Percentiles rank a stretch among this genome's conserved stretches.
These are phyloP conservation scores for Euryodendron excelsum DNA, from an alignment of 148 eudicot species.

Conservation along the genomic window DNA sequence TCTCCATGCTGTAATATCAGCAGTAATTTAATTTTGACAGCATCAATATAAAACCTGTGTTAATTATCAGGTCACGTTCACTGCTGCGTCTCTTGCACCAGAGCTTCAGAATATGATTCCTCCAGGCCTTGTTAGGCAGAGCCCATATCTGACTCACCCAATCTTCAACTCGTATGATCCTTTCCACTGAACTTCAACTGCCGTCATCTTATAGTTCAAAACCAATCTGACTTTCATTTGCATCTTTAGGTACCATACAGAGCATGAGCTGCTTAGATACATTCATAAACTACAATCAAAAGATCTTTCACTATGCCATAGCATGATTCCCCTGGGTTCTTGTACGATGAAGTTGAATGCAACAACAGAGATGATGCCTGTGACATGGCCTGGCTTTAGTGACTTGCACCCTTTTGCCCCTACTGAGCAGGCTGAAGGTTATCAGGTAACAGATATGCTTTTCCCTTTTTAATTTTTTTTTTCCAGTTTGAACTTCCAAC, in stretches of 20 bases:
- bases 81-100: conserved; percentile 83
- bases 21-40: background rate
- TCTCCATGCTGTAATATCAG: background rate
- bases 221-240: conserved; percentile 22
- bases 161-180: conserved; percentile 81
- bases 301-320: conserved; percentile 96
- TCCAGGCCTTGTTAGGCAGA: conserved; percentile 71
- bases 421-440: conserved; percentile 77
- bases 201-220: background rate
- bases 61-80: conserved; percentile 67
- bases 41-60: conserved; percentile 5
- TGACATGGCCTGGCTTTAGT: conserved; percentile 80
- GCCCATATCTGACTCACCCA: conserved; percentile 76
- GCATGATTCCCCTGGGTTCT: conserved; percentile 99
- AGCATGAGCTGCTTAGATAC: conserved; percentile 95
- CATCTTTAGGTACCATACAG: conserved; percentile 73
- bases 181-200: conserved; percentile 18
- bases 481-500: background rate
- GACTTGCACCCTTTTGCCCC: conserved; percentile 97
- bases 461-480: background rate
- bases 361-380: conserved; percentile 98
- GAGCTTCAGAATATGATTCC: conserved; percentile 74
- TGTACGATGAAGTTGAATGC: conserved; percentile 99
- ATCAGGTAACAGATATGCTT: conserved; percentile 49
- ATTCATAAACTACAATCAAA: conserved; percentile 71